Evolutionary conservation across 345 rosid species (phyloP).

Genomic region (Psidium friedrichsthalianum): DNA sequence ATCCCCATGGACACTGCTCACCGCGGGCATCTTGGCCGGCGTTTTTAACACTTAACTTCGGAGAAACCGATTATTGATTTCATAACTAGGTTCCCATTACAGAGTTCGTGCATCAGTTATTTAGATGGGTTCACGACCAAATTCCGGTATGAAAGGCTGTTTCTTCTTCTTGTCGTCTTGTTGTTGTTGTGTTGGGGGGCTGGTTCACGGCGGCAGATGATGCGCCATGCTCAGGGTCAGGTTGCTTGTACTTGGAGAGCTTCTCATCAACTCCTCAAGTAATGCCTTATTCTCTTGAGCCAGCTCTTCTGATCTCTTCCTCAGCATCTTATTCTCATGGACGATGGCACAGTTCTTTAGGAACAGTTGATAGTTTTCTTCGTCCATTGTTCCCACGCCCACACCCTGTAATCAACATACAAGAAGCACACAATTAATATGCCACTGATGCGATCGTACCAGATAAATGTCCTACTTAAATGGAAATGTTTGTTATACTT

Average conservation of each 20-base stretch:
- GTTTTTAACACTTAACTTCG: not conserved
- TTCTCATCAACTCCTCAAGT: conserved; percentile 22
- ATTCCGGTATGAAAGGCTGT: not conserved
- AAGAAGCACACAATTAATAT: not conserved
- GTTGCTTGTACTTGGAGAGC: conserved; percentile 6
- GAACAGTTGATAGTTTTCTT: conserved; percentile 27
- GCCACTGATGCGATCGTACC: not conserved
- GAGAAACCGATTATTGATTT: not conserved
- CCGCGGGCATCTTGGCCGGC: not conserved
- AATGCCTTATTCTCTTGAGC: conserved; percentile 36
- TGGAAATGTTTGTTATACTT: not conserved
- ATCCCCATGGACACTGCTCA: not conserved
- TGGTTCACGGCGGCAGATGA: not conserved
- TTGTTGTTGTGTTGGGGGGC: not conserved
- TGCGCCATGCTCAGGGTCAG: not conserved
- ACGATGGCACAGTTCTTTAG: conserved; percentile 33
- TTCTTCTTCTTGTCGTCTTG: not conserved
- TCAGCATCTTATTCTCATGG: conserved; percentile 34
- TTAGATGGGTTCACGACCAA: not conserved
- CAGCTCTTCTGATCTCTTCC: conserved; percentile 38
- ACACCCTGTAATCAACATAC: not conserved
- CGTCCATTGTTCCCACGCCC: conserved; percentile 19
- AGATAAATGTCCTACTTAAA: not conserved
- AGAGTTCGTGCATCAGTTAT: not conserved
- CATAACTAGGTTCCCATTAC: not conserved